Evolutionary conservation across 306 rosid species (phyloP).

Genomic region (Psophocarpus tetragonolobus): DNA sequence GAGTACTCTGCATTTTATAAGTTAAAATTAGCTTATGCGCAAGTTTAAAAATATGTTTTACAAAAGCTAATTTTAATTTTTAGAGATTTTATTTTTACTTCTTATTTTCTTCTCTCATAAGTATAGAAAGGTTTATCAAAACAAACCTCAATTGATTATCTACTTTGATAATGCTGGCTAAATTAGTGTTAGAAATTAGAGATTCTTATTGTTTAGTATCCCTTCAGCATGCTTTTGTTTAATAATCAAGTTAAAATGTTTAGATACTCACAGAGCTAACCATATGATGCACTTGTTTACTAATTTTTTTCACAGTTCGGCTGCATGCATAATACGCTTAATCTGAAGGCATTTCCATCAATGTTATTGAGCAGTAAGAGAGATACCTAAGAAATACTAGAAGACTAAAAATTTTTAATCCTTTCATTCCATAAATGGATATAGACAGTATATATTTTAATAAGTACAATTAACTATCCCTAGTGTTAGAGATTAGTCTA

Average conservation of each 20-base stretch:
- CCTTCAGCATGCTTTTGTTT: background rate
- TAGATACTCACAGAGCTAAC: background rate
- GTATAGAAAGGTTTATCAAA: too few relatives aligned
- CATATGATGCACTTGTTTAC: background rate
- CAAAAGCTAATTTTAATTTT: too few relatives aligned
- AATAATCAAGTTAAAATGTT: background rate
- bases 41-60: too few relatives aligned
- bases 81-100: too few relatives aligned
- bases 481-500: background rate
- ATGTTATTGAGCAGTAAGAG: background rate
- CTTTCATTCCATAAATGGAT: background rate
- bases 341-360: background rate
- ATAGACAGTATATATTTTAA: background rate
- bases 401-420: background rate
- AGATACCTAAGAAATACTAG: background rate
- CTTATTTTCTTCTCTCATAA: too few relatives aligned
- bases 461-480: background rate
- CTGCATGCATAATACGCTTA: background rate
- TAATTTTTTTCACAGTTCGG: background rate
- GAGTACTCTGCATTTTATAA: background rate
- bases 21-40: too few relatives aligned
- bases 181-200: constrained; percentile 26
- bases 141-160: background rate
- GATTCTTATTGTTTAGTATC: constrained; percentile 13
- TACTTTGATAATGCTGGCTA: constrained; percentile 9